These are phyloP conservation scores for Neopestalotiopsis sp. DNA, from an alignment of 2,329 filamentous ascomycete species.

Conservation along the genomic window DNA sequence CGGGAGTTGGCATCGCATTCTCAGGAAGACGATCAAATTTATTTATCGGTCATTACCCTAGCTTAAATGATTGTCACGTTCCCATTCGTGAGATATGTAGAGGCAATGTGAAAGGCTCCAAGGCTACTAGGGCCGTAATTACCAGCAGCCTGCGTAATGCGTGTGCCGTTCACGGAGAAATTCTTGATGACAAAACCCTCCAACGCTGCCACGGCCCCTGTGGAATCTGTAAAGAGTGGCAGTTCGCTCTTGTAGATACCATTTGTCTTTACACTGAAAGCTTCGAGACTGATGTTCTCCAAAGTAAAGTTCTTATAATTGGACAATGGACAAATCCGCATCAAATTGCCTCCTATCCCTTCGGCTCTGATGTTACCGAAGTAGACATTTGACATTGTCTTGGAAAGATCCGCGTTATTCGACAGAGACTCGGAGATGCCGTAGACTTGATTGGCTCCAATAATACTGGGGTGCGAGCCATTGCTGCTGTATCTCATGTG, in stretches of 20 bases:
- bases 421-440: slow-evolving; percentile 11
- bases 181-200: slow-evolving; percentile 21
- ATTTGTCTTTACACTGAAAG: slow-evolving; percentile 21
- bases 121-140: slow-evolving; percentile 2
- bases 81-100: neutral
- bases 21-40: no score
- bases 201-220: slow-evolving; percentile 17
- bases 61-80: neutral
- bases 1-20: no score
- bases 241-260: slow-evolving; percentile 25
- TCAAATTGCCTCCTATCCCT: slow-evolving; percentile 24
- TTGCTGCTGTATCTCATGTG: slow-evolving; percentile 32
- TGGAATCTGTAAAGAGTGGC: slow-evolving; percentile 19
- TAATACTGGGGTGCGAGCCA: slow-evolving; percentile 28
- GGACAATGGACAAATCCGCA: slow-evolving; percentile 25
- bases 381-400: slow-evolving; percentile 20
- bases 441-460: slow-evolving; percentile 30
- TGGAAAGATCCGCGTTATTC: slow-evolving; percentile 23
- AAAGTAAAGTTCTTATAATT: slow-evolving; percentile 25
- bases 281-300: slow-evolving; percentile 25
- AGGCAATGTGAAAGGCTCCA: slow-evolving; percentile 13
- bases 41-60: no score
- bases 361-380: slow-evolving; percentile 26
- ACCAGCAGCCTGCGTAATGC: slow-evolving; percentile 12
- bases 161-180: slow-evolving; percentile 20